Base-by-base conservation (phyloP, 306 rosid genomes). In the Oemleria cerasiformis region DNA sequence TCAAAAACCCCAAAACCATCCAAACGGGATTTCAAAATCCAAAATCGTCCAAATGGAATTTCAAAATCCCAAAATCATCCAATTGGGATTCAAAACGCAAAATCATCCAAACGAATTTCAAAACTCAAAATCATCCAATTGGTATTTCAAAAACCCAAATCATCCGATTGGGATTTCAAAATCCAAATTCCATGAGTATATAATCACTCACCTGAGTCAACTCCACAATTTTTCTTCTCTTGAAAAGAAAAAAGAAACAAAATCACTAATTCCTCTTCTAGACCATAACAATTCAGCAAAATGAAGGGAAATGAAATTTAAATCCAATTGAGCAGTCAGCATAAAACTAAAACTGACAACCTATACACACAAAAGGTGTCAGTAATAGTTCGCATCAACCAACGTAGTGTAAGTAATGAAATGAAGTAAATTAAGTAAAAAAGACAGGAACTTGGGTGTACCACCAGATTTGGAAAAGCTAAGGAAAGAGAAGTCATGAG, bases 381-480 rank as follows among this genome's bases (percentile, higher is more conserved):
- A n/a, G n/a, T n/a, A n/a, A n/a, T n/a, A n/a, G n/a, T n/a, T n/a
- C n/a, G n/a, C n/a, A n/a, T n/a, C n/a, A 25, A 2, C 36, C 36
- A 30, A 30, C 36, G 3, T 30, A 30, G 36, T 30, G 36, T 19
- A 44, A 38, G 5, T 16, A 43, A 39, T 25, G 39, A 68, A 23
- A n/a, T 19, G 36, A 14, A 80, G 38, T 39, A 72, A 16, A 16
- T 12, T 3, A 70, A 20, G 8, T 34, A 3, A 39, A 56, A 66
- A 44, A 43, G 1, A 7, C 40, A 63, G 62, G 16, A 45, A 17
- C 25, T 11, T 36, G 41, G 63, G 48, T 45, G 21, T 48, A 75
- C 70, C 39, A 95, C 99, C 99, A 79, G 92, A 70, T 78, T 88
- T 86, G 77, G 82, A 75, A 72, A 82, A 75, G 74, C 82, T 75